These are phyloP conservation scores for Toxicodendron radicans DNA, from an alignment of 345 rosid species.

Conservation along the genomic window DNA sequence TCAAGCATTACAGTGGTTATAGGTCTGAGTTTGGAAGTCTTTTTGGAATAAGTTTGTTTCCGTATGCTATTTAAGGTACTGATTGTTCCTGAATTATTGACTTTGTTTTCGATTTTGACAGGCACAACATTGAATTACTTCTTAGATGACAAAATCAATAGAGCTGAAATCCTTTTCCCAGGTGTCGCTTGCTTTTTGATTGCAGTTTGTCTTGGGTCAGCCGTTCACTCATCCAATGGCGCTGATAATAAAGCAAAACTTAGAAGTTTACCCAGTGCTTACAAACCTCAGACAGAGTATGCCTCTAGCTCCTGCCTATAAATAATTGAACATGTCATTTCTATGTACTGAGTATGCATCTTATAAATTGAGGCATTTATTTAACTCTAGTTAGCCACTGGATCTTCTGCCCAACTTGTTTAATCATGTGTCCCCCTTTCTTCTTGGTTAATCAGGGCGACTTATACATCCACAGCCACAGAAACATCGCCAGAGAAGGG, in stretches of 20 bases:
- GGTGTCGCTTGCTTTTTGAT: slow-evolving; percentile 86
- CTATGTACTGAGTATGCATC: not conserved
- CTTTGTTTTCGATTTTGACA: slow-evolving; percentile 28
- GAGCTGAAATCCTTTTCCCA: slow-evolving; percentile 72
- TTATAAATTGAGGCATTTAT: not conserved
- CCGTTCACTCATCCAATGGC: slow-evolving; percentile 73
- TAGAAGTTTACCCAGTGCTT: slow-evolving; percentile 28
- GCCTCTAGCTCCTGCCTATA: slow-evolving; percentile 8
- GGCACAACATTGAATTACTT: slow-evolving; percentile 86
- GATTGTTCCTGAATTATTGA: slow-evolving; percentile 6
- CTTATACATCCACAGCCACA: slow-evolving; percentile 20
- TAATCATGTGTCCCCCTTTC: not conserved
- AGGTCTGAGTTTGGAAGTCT: slow-evolving; percentile 32
- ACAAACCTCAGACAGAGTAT: slow-evolving; percentile 33
- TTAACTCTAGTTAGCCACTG: not conserved
- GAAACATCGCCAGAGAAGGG: slow-evolving; percentile 31
- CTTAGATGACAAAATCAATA: slow-evolving; percentile 74
- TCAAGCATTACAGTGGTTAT: slow-evolving; percentile 76
- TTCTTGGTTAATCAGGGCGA: slow-evolving; percentile 24
- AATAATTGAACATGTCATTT: not conserved
- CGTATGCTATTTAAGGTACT: not conserved
- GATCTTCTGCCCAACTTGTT: not conserved
- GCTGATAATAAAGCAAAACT: slow-evolving; percentile 72
- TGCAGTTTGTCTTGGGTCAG: slow-evolving; percentile 76
- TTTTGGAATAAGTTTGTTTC: not conserved